Conservation (phyloP, 2,329 filamentous ascomycete genomes). For the Hymenoscyphus infarciens region DNA sequence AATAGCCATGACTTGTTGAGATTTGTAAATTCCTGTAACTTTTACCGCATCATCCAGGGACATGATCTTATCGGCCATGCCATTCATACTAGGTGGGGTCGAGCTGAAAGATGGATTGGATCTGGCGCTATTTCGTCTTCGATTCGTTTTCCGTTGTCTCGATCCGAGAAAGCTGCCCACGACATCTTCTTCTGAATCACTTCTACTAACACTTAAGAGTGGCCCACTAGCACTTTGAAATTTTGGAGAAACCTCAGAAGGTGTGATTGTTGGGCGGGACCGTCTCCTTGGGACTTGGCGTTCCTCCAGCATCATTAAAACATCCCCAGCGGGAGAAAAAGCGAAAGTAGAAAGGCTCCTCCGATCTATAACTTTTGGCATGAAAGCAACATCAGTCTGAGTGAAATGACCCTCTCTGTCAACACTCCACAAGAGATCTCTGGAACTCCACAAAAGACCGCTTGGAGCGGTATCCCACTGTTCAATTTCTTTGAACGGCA, state of each 20-base stretch:
- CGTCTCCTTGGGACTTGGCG: constrained; percentile 44
- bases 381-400: constrained; percentile 63
- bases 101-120: constrained; percentile 47
- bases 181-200: constrained; percentile 63
- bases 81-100: constrained; percentile 44
- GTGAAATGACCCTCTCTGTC: constrained; percentile 59
- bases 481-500: constrained; percentile 65
- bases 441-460: constrained; percentile 59
- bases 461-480: constrained; percentile 56
- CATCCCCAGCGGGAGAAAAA: constrained; percentile 57
- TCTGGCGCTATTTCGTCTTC: constrained; percentile 44
- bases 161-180: constrained; percentile 57
- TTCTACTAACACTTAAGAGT: constrained; percentile 54
- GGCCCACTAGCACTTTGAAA: constrained; percentile 45
- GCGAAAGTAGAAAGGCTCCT: constrained; percentile 58
- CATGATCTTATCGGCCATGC: constrained; percentile 44
- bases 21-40: constrained; percentile 53
- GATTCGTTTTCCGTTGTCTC: constrained; percentile 39
- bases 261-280: constrained; percentile 36
- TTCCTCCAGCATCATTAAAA: constrained; percentile 60
- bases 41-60: constrained; percentile 56
- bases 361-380: constrained; percentile 59
- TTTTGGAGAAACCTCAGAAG: constrained; percentile 24
- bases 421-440: constrained; percentile 64
- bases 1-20: constrained; percentile 61